phyloP scores from a whole-genome alignment of 805 yeast species.

The Tetrapisispora taiwanensis region DNA sequence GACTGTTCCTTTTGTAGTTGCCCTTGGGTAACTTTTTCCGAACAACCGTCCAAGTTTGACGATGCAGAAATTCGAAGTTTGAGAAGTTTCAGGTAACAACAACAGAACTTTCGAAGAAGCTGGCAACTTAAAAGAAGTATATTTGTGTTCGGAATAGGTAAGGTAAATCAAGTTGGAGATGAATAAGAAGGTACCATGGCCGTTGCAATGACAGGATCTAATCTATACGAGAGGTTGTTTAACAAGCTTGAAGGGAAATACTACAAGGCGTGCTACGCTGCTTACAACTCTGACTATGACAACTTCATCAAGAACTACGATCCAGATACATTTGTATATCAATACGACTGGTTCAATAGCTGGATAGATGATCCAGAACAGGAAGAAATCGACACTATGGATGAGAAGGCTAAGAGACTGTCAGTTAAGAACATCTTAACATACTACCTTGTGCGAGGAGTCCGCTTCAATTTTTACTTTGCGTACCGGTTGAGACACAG shows the following conservation, averaged over 20 bases:
- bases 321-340: not conserved
- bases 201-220: not conserved
- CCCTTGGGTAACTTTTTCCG: too few species aligned
- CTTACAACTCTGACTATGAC: not conserved
- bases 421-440: not conserved
- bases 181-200: too few species aligned
- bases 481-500: slow-evolving; percentile 1
- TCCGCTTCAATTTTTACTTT: slow-evolving; percentile 1
- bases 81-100: too few species aligned
- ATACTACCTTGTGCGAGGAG: not conserved
- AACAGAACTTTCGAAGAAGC: too few species aligned
- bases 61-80: too few species aligned
- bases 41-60: not conserved
- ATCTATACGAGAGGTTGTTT: not conserved
- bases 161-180: too few species aligned
- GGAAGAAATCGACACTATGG: not conserved
- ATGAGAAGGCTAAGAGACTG: not conserved
- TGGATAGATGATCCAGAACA: not conserved
- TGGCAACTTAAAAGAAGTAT: too few species aligned
- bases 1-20: too few species aligned
- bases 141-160: too few species aligned
- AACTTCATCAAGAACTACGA: not conserved
- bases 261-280: not conserved
- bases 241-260: not conserved
- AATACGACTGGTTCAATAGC: not conserved